Base-by-base conservation (phyloP, 2,329 filamentous ascomycete species). In the Phialemonium atrogriseum region DNA sequence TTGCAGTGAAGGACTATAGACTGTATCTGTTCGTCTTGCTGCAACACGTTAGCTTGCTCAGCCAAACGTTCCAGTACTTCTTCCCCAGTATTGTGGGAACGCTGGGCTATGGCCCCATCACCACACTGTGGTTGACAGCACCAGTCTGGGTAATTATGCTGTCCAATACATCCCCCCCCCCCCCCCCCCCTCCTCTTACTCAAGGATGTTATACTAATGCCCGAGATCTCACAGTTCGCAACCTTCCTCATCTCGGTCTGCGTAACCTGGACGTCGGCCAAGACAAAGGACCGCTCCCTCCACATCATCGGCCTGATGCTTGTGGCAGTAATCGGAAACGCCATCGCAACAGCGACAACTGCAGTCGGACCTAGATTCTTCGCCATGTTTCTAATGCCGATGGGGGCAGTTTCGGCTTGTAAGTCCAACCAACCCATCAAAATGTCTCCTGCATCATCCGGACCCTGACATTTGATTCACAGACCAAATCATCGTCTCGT, bases 11-110 rank as follows among this genome's bases (percentile, higher is more conserved):
- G 28, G 16, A 30, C 15, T 22, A 10, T 20, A 30, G 23, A 15
- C 21, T 18, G n/a, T 30, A 16, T n/a, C 11, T 28, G 26, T 7
- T 28, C 8, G 20, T 22, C 8, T 22, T 7, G 14, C 51, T 75
- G 3, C 69, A 75, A 43, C 70, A 73, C 34, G 45, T 61, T n/a
- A 66, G 59, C 19, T 40, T 73, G 8, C 20, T 11, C 20, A 8
- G 8, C 20, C 20, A 22, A 7, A 11, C 20, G 20, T 22, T 22
- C 20, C 20, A 22, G 7, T 22, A 22, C 8, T 22, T 22, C 8
- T 11, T 22, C 8, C 8, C 20, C 8, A 72, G 66, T 0, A 76
- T 81, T 24, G 70, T 80, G 1, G 62, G 72, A 25, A 77, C 72
- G 0, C 61, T 81, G 0, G 71, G 73, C 0, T 80, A 73, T 47